phyloP scores from a whole-genome alignment of 805 yeast species.

The Wickerhamomyces tratensis region DNA sequence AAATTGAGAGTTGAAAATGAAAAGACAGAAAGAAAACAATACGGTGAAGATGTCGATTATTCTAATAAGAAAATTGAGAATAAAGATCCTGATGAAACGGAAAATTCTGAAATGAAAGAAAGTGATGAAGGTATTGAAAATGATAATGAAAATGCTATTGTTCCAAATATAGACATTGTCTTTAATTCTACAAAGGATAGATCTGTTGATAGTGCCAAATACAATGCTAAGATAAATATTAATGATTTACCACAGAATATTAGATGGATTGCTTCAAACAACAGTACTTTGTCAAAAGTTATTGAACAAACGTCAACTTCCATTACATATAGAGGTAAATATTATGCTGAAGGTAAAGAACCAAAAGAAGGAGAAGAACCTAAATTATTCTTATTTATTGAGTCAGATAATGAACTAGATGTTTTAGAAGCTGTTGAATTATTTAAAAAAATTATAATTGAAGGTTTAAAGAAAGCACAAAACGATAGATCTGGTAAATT shows the following conservation, averaged over 20 bases:
- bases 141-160: background rate
- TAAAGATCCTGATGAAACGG: slow-evolving; percentile 8
- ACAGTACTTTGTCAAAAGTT: slow-evolving; percentile 51
- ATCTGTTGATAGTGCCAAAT: slow-evolving; percentile 45
- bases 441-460: slow-evolving; percentile 43
- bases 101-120: slow-evolving; percentile 9
- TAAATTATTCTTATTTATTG: slow-evolving; percentile 69
- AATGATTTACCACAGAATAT: slow-evolving; percentile 81
- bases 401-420: slow-evolving; percentile 53
- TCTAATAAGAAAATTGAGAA: slow-evolving; percentile 5
- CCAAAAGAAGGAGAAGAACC: slow-evolving; percentile 56
- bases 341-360: slow-evolving; percentile 48
- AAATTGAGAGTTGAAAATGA: slow-evolving; percentile 43
- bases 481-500: slow-evolving; percentile 40
- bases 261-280: slow-evolving; percentile 68
- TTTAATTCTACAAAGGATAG: slow-evolving; percentile 45
- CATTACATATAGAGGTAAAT: slow-evolving; percentile 76
- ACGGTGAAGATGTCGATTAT: slow-evolving; percentile 29
- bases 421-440: slow-evolving; percentile 51
- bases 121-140: slow-evolving; percentile 18
- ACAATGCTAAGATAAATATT: slow-evolving; percentile 61
- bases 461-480: slow-evolving; percentile 43
- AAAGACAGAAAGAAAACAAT: slow-evolving; percentile 38
- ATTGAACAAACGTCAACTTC: slow-evolving; percentile 67
- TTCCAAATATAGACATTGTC: slow-evolving; percentile 27